Base-by-base conservation (phyloP, 2,329 filamentous ascomycete species). In the Xylaria digitata region DNA sequence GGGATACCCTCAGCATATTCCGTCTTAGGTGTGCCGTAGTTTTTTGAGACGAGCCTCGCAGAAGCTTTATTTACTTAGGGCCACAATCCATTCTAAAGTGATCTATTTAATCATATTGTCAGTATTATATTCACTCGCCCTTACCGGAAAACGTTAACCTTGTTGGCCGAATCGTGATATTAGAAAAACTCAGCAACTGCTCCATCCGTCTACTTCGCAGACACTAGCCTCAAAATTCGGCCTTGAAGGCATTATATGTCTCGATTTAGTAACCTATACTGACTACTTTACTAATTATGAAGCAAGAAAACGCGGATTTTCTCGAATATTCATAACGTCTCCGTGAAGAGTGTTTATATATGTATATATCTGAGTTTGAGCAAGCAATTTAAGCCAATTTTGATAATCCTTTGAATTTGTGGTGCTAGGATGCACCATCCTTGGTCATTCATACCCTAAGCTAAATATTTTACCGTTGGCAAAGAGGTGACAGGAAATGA, bases 321-420 rank as follows among this genome's bases (percentile, higher is more conserved):
- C 52, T 79, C 11, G 70, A 62, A 8, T 79, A 78, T 34, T 66
- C 61, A 7, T 75, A 75, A 56, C 72, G 73, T 19, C 49, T 61
- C 15, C 15, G 32, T 15, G 7, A 72, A 9, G 54, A 37, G 11
- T 54, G 43, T 11, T 70, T 70, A 2, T 73, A 76, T 0, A 59
- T 72, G 4, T 78, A 60, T 80, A 0, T 79, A n/a, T 78, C 55
- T 80, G 77, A 78, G 71, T 80, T 17, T 74, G 78, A 53, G 78
- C 75, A 0, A 77, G 74, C 66, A 79, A 65, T 61, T 43, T 63
- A 0, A 71, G 77, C 13, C 75, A 73, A 2, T 78, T 79, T 54
- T 72, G 70, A 2, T 64, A 77, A 63, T 60, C 73, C 5, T 79
- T 71, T 48, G 46, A 64, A 32, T 70, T 54, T 0, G 75, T 78